phyloP scores from a whole-genome alignment of 192 early-diverging fungal genomes.

The Umbelopsis sp. region DNA sequence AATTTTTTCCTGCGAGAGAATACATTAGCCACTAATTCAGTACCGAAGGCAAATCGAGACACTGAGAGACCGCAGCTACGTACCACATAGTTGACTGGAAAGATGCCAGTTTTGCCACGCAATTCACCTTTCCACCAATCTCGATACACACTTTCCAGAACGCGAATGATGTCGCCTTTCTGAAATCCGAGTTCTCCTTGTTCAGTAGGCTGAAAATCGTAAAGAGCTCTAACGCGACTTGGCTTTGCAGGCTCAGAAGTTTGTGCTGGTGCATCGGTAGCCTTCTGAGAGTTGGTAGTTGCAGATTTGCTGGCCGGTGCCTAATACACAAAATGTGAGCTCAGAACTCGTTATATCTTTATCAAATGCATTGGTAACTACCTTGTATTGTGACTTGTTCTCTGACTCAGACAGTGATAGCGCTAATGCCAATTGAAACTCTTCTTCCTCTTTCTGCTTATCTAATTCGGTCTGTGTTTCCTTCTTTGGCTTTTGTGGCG shows the following conservation, averaged over 20 bases:
- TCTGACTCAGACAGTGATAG: constrained; percentile 79
- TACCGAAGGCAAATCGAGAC: not conserved
- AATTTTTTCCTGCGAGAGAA: constrained; percentile 54
- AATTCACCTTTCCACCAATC: constrained; percentile 99
- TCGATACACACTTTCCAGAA: constrained; percentile 91
- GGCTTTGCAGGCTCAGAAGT: constrained; percentile 50
- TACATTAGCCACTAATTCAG: not conserved
- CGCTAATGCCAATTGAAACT: constrained; percentile 90
- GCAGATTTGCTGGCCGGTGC: constrained; percentile 26
- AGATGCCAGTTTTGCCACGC: constrained; percentile 89
- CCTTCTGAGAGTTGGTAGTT: constrained; percentile 16
- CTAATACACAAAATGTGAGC: constrained; percentile 75
- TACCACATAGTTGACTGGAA: constrained; percentile 96
- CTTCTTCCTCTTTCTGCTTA: constrained; percentile 93
- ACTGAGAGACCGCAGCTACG: constrained; percentile 13
- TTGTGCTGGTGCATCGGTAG: constrained; percentile 25
- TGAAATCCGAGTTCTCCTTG: constrained; percentile 89
- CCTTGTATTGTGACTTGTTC: constrained; percentile 31
- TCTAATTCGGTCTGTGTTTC: constrained; percentile 69
- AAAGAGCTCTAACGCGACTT: constrained; percentile 88
- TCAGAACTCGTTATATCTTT: constrained; percentile 71
- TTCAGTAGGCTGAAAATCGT: constrained; percentile 91
- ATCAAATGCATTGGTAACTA: constrained; percentile 24
- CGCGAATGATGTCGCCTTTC: constrained; percentile 86
- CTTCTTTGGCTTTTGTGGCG: constrained; percentile 83